Percentiles rank a stretch among this genome's conserved stretches.
These are phyloP conservation scores for Royoungia palumana DNA, from an alignment of 768 basidiomycete genomes.

Conservation along the genomic window DNA sequence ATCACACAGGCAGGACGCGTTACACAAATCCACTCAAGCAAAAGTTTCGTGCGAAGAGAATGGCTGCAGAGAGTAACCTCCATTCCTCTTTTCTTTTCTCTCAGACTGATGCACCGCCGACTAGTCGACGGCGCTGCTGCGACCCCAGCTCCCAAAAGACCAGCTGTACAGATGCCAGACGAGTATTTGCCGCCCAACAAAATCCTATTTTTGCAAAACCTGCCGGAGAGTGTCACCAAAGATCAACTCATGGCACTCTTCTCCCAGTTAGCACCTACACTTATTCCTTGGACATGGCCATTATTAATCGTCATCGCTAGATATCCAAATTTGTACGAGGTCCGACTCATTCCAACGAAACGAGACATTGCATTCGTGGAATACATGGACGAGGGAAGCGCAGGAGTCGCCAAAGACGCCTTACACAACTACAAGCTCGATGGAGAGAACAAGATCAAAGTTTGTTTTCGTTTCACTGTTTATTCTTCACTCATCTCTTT, in stretches of 20 bases:
- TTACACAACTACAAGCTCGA: constrained; percentile 97
- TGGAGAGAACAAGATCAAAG: constrained; percentile 99
- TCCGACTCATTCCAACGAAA: constrained; percentile 97
- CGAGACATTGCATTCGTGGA: constrained; percentile 99
- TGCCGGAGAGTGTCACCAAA: constrained; percentile 90
- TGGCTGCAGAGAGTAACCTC: constrained; percentile 72
- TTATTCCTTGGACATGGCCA: not conserved
- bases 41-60: constrained; percentile 77
- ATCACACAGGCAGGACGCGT: constrained; percentile 62
- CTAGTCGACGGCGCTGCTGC: constrained; percentile 69
- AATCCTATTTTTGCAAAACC: constrained; percentile 96
- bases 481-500: constrained; percentile 6
- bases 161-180: constrained; percentile 96
- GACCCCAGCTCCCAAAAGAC: constrained; percentile 66
- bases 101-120: constrained; percentile 1
- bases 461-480: constrained; percentile 25
- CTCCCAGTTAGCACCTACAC: constrained; percentile 63
- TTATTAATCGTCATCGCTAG: constrained; percentile 37
- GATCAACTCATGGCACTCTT: constrained; percentile 90
- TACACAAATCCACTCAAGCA: constrained; percentile 88
- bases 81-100: constrained; percentile 1
- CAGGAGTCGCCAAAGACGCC: constrained; percentile 90
- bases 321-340: constrained; percentile 94
- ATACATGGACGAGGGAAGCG: constrained; percentile 88
- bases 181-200: constrained; percentile 99